These are phyloP conservation scores for Ilyonectria sp. DNA, from an alignment of 2,329 filamentous ascomycete genomes.

Conservation along the genomic window DNA sequence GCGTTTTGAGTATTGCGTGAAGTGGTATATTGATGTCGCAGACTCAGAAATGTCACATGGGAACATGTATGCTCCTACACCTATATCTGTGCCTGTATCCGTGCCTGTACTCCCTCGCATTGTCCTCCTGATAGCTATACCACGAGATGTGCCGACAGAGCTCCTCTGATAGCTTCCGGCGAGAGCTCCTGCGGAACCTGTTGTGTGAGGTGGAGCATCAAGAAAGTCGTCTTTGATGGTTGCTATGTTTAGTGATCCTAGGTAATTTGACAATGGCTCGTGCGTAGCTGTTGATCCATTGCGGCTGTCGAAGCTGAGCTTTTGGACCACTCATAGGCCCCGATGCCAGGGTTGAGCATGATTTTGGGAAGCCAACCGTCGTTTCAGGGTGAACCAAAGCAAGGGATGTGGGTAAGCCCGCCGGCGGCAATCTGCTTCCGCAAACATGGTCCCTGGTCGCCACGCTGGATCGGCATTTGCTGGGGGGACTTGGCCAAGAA, in stretches of 20 bases:
- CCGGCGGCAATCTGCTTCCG: conserved; percentile 36
- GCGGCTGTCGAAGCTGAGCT: conserved; percentile 24
- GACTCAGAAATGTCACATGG: neutral
- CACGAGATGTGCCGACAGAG: neutral
- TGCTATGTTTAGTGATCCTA: conserved; percentile 39
- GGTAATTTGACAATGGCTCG: conserved; percentile 39
- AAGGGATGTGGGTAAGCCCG: conserved; percentile 18
- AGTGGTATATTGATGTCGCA: neutral
- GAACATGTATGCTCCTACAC: neutral
- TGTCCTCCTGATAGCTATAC: neutral
- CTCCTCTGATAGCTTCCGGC: neutral
- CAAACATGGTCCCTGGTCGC: conserved; percentile 23
- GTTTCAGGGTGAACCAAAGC: conserved; percentile 40
- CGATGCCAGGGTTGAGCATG: conserved; percentile 23
- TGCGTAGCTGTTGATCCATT: conserved; percentile 33
- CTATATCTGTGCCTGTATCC: neutral
- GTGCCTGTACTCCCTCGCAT: neutral
- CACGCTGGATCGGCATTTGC: conserved; percentile 21
- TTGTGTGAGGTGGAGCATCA: conserved; percentile 18
- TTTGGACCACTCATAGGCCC: conserved; percentile 2
- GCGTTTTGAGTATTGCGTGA: conserved; percentile 13
- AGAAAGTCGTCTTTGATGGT: conserved; percentile 25
- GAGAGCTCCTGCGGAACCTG: neutral
- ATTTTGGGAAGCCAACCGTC: conserved; percentile 26
- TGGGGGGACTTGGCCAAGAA: conserved; percentile 18